Evolutionary conservation across 768 basidiomycete genomes (phyloP), one percentile per base, ranked within the genome.

Genomic region (Kwoniella dendrophila): DNA sequence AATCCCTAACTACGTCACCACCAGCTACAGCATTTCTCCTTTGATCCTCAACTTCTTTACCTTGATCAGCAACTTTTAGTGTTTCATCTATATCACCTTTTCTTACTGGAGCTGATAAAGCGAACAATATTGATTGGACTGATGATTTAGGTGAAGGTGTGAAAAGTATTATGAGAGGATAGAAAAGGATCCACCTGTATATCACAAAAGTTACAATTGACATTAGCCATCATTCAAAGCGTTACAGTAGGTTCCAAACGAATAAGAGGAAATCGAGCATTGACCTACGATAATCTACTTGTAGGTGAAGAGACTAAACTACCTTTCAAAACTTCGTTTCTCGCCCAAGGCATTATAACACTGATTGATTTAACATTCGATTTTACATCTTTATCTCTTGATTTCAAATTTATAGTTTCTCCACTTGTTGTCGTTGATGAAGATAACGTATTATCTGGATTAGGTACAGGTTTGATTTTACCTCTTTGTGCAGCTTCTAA

Each of bases 101-200:
- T 20, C 73, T 65, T 0, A 76, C 74, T 1, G 78, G 78, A 3
- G 78, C 78, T 1, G 69, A 92, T 14, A 95, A 83, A 0, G 84
- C 87, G 63, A 92, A 92, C 2, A 93, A 78, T n/a, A 92, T 81
- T 2, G 86, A 84, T 73, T 95, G 90, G n/a, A 89, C 80, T 0
- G 87, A 81, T 7, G 85, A 80, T 2, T 64, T 73, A 1, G 90
- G 83, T 0, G 87, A 85, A 69, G 93, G 93, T 4, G 87, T 85
- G 67, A 89, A 75, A 43, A 93, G 68, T 26, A 86, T 81, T 18
- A 91, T 79, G 4, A 91, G 43, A 0, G 90, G 90, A 60, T 86
- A 86, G 6, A 87, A 68, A 4, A 87, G 3, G 34, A 89, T 63
- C 70, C 91, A 92, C 34, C 90, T 90, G 55, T 24, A 26, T 38